Percentiles rank a stretch among this genome's conserved stretches.
Evolutionary conservation across 1,284 basidiomycete genomes (phyloP).

Genomic region (Trichosporon ovoides): DNA sequence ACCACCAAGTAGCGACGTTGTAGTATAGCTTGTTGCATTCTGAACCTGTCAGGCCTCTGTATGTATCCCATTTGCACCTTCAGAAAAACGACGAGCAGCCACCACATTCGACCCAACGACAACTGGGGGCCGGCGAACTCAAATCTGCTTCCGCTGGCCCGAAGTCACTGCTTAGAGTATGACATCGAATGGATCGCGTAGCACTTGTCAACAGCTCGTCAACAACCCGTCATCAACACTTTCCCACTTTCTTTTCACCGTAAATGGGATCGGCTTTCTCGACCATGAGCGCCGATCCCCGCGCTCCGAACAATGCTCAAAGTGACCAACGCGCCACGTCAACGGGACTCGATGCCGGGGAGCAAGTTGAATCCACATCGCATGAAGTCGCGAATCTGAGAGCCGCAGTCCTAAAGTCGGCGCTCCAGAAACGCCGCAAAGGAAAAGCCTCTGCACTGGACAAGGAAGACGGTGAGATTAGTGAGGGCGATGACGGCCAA

Average conservation of each 20-base stretch:
- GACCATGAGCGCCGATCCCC: constrained; percentile 21
- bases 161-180: background rate
- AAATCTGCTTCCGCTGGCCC: background rate
- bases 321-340: background rate
- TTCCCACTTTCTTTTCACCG: background rate
- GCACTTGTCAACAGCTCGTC: background rate
- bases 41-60: background rate
- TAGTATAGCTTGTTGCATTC: constrained; percentile 8
- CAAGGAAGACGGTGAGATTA: constrained; percentile 20
- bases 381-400: constrained; percentile 14
- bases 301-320: constrained; percentile 1
- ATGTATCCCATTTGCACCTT: background rate
- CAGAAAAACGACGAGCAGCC: too few relatives aligned
- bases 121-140: background rate
- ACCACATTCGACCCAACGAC: too few relatives aligned
- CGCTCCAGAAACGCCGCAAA: background rate
- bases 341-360: background rate
- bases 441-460: background rate
- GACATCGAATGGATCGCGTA: background rate
- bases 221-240: background rate
- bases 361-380: background rate
- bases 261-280: constrained; percentile 19
- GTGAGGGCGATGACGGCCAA: constrained; percentile 9
- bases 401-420: constrained; percentile 13
- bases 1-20: constrained; percentile 20